These are phyloP conservation scores for Naganishia antarctica DNA, from an alignment of 768 basidiomycete genomes.

Conservation along the genomic window DNA sequence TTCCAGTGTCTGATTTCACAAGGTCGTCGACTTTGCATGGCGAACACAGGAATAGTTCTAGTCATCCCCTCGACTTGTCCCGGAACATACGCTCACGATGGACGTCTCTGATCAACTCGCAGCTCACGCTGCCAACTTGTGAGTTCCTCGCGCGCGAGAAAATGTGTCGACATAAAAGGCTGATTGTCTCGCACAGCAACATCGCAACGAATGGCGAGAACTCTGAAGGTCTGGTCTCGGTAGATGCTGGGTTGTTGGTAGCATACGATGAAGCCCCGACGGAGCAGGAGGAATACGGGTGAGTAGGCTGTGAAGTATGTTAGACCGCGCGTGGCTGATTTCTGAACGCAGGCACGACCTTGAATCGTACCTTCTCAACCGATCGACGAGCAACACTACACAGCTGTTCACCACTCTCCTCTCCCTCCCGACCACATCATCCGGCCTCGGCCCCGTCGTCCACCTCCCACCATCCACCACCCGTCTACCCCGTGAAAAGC, in stretches of 20 bases:
- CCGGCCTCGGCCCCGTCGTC: constrained; percentile 64
- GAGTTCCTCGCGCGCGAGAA: constrained; percentile 43
- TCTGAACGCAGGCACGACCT: constrained; percentile 59
- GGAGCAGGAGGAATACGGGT: constrained; percentile 80
- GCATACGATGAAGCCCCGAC: constrained; percentile 84
- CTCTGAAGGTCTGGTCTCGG: constrained; percentile 52
- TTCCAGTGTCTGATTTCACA: not conserved
- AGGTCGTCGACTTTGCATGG: not conserved
- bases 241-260: constrained; percentile 76
- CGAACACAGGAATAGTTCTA: no score
- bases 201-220: constrained; percentile 24
- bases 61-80: not conserved
- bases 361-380: constrained; percentile 70
- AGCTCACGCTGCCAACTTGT: constrained; percentile 68
- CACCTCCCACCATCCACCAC: constrained; percentile 63
- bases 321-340: not conserved
- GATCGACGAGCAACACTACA: constrained; percentile 75
- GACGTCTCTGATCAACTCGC: constrained; percentile 77
- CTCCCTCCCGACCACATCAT: constrained; percentile 67
- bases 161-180: constrained; percentile 7
- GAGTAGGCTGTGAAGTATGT: constrained; percentile 36
- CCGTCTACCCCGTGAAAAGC: constrained; percentile 78
- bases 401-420: constrained; percentile 73
- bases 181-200: constrained; percentile 26
- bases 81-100: constrained; percentile 53